Base-by-base conservation (phyloP, 208 protist genomes). In the Tritrichomonas foetus region DNA sequence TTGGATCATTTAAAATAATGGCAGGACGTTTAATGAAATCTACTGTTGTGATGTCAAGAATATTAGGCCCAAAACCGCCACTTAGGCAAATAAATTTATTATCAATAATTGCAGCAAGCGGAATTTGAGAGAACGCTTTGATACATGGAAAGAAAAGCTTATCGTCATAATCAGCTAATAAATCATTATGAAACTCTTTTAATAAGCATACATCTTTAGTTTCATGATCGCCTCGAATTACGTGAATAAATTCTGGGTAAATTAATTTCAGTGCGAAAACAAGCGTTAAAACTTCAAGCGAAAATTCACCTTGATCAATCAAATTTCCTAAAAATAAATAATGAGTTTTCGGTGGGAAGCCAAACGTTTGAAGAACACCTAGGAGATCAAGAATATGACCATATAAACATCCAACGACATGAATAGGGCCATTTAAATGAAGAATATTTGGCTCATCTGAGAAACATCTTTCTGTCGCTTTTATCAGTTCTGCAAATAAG, bases 141-240 rank as follows among this genome's bases (percentile, higher is more conserved):
- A 96, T 97, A n/a, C n/a, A n/a, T n/a, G n/a, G n/a, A n/a, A n/a
- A n/a, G n/a, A n/a, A n/a, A n/a, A n/a, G n/a, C n/a, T n/a, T n/a
- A 78, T 97, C 97, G 75, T 96, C 96, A 93, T 98, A 98, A 80
- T 98, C 98, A 69, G 95, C 84, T 94, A 96, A 93, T 64, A 97
- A 97, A 93, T 98, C 97, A 66, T 97, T 96, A 94, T 97, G 97
- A 93, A 98, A 98, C 44, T 97, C 97, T 94, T 98, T 98, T 3
- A 97, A 96, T 98, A 98, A 97, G 20, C 97, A 98, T 84, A 98
- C 98, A 94, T 98, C 96, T 61, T 97, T 94, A 53, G 93, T 96
- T 93, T 98, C 98, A 95, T 98, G 98, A 94, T 98, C 98, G 16
- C 98, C 98, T 66, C 98, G 95, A 16, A 98, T 93, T 0, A 98